Conservation (phyloP, 352 stramenopile species). For the Globisporangium emineosum region DNA sequence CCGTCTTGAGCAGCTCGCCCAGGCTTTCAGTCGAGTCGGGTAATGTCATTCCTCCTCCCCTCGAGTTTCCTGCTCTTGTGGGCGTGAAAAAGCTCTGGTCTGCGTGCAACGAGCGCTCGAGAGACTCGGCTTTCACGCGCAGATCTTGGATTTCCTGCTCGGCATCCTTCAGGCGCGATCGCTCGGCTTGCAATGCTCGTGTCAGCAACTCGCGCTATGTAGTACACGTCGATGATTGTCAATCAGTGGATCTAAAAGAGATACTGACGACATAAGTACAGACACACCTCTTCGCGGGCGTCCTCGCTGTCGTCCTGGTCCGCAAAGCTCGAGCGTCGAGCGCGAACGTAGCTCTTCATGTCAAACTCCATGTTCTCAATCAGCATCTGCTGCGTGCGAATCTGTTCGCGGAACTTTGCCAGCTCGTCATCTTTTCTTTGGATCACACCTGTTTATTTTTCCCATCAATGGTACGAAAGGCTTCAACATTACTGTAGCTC, state of each 20-base stretch:
- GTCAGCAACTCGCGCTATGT: conserved; percentile 20
- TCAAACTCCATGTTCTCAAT: conserved; percentile 63
- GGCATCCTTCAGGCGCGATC: conserved; percentile 8
- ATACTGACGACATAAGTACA: background rate
- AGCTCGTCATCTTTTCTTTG: conserved; percentile 40
- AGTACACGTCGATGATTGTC: background rate
- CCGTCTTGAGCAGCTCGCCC: background rate
- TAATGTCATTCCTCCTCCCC: background rate
- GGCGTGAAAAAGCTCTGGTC: background rate
- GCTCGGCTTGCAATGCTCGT: conserved; percentile 17
- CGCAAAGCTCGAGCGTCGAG: conserved; percentile 3
- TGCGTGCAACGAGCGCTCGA: conserved; percentile 10
- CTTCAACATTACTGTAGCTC: too few species aligned
- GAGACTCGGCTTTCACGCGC: conserved; percentile 1
- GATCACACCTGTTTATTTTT: conserved; percentile 28
- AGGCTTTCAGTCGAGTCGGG: background rate
- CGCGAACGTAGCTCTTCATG: conserved; percentile 15
- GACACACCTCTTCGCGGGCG: conserved; percentile 36
- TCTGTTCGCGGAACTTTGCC: conserved; percentile 39
- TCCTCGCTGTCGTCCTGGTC: conserved; percentile 15
- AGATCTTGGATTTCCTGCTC: conserved; percentile 15
- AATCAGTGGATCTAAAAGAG: background rate
- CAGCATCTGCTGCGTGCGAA: conserved; percentile 51
- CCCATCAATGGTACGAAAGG: background rate
- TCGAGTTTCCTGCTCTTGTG: background rate